Evolutionary conservation across 306 rosid species (phyloP).

Genomic region (barrel medic (Medicago truncatula)): MtrunA17r5.0-ANR NC_053045.1:41522501-41523000

Average conservation of each 20-base stretch:
- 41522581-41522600: constrained; percentile 90
- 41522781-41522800: constrained; percentile 24
- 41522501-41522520: constrained; percentile 82
- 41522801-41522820: constrained; percentile 8
- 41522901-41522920: constrained; percentile 2
- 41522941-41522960: constrained; percentile 4
- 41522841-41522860: constrained; percentile 23
- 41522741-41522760: constrained; percentile 98
- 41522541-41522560: constrained; percentile 92
- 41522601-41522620: constrained; percentile 79
- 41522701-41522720: constrained; percentile 95
- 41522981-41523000: constrained; percentile 36
- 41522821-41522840: constrained; percentile 5
- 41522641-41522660: constrained; percentile 41
- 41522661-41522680: constrained; percentile 37
- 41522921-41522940: constrained; percentile 8
- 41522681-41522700: constrained; percentile 46
- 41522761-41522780: constrained; percentile 40
- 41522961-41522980: constrained; percentile 13
- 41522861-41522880: constrained; percentile 33
- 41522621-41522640: constrained; percentile 59
- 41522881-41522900: constrained; percentile 24
- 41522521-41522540: constrained; percentile 91
- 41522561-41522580: constrained; percentile 94
- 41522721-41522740: constrained; percentile 98